phyloP scores from a whole-genome alignment of 768 basidiomycete genomes.

The Pisolithus orientalis region DNA sequence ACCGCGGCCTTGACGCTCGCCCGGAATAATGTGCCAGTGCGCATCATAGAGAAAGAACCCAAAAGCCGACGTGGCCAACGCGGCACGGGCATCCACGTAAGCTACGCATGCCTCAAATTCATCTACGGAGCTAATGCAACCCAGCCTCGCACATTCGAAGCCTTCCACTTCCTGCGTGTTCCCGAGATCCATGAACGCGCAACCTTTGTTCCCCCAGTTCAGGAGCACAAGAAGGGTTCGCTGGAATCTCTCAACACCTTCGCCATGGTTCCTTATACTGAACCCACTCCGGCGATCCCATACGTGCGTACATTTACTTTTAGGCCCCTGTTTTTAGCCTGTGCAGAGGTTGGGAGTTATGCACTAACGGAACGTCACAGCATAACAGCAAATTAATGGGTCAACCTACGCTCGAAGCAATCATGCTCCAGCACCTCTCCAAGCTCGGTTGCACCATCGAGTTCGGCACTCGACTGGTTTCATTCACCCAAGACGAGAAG shows the following conservation, averaged over 20 bases:
- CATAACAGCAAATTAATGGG: conserved; percentile 10
- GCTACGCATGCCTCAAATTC: too few relatives aligned
- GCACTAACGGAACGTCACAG: conserved; percentile 1
- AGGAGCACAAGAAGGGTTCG: too few relatives aligned
- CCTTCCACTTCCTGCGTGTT: conserved; percentile 28
- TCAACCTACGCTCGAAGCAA: conserved; percentile 26
- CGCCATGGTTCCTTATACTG: not conserved
- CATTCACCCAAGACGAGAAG: too few relatives aligned
- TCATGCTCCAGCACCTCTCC: too few relatives aligned
- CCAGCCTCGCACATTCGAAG: conserved; percentile 28
- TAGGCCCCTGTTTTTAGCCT: too few relatives aligned
- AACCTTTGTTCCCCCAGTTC: conserved; percentile 21
- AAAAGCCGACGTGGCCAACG: too few relatives aligned
- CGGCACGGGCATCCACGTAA: too few relatives aligned
- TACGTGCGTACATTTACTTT: too few relatives aligned
- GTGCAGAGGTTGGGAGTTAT: not conserved
- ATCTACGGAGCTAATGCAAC: not conserved
- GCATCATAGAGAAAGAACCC: conserved; percentile 43
- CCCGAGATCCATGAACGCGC: conserved; percentile 31
- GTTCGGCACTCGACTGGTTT: too few relatives aligned
- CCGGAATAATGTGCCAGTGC: conserved; percentile 41
- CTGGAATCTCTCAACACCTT: conserved; percentile 11
- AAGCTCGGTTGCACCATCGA: too few relatives aligned
- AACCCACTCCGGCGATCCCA: too few relatives aligned
- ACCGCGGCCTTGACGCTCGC: conserved; percentile 28